Evolutionary conservation across 768 basidiomycete species (phyloP), one percentile per base, ranked within the genome.

Genomic region (Kwoniella mangroviensis): DNA sequence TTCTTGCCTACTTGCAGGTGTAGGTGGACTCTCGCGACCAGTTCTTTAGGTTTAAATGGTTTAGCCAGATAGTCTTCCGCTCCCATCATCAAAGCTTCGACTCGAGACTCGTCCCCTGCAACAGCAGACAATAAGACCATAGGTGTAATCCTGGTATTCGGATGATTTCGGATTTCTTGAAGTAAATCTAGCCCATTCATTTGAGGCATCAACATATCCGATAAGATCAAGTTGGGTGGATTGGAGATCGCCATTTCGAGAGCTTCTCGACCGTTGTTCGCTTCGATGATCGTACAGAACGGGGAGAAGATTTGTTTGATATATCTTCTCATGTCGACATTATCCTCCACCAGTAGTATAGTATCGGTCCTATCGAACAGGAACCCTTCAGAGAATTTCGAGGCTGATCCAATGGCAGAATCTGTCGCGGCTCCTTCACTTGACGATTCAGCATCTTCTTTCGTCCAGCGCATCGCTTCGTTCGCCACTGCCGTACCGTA

Each of bases 1-100:
- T 83, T 83, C 71, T 85, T 85, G 40, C 85, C 85, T 12, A 85
- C 73, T 58, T 85, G 84, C 71, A 85, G 77, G 55, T 85, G 84
- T 17, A 85, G 75, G 60, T 84, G 81, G 5, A 79, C 83, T 19
- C 85, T 78, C 7, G 85, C 85, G 40, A 85, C 65, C 11, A 85
- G 72, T 66, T 85, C 84, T 56, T 81, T 78, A 1, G 82, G 75
- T 51, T 79, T 81, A 79, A 85, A 85, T 1, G 85, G 85, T 70
- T 85, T 85, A 13, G 76, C 70, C 15, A 85, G 71, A 65, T 83
- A 85, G 63, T 82, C 85, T 59, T 85, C 84, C 1, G 84, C 84
- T 4, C 84, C 85, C 63, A 75, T 75, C 28, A 83, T 60, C 41
- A 85, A 70, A 2, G 83, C 84, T 63, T 84, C 84, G 1, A 85